Conservation (phyloP, 495 filamentous ascomycete genomes). For the Polyplosphaeria fusca region DNA sequence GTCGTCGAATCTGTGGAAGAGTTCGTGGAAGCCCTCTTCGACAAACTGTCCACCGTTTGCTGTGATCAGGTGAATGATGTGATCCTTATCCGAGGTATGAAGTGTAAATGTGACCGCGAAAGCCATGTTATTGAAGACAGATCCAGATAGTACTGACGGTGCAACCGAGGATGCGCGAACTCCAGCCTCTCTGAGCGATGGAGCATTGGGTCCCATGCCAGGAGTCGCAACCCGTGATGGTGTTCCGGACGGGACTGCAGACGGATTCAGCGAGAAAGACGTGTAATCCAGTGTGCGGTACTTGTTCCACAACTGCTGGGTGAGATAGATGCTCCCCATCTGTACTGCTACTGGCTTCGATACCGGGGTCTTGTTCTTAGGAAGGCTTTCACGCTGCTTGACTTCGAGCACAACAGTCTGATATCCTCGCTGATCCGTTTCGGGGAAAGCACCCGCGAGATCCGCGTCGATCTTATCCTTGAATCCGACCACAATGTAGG, state of each 20-base stretch:
- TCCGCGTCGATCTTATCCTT: conserved; percentile 28
- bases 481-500: conserved; percentile 42
- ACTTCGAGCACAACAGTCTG: conserved; percentile 31
- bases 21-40: conserved; percentile 72
- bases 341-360: conserved; percentile 33
- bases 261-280: background rate
- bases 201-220: background rate
- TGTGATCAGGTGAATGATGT: conserved; percentile 49
- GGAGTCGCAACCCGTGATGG: background rate
- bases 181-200: conserved; percentile 15
- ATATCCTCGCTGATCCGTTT: conserved; percentile 40
- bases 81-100: conserved; percentile 49
- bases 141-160: conserved; percentile 8
- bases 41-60: conserved; percentile 71
- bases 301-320: conserved; percentile 36
- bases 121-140: conserved; percentile 69
- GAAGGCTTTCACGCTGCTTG: conserved; percentile 38
- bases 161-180: conserved; percentile 17
- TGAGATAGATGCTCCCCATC: conserved; percentile 40
- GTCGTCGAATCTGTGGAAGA: conserved; percentile 58
- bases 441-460: conserved; percentile 14
- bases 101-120: conserved; percentile 72
- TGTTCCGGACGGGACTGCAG: background rate
- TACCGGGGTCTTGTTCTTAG: background rate
- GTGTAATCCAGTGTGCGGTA: conserved; percentile 35